Conservation (phyloP, 208 protist species). For the Herpetomonas tarakana region DNA sequence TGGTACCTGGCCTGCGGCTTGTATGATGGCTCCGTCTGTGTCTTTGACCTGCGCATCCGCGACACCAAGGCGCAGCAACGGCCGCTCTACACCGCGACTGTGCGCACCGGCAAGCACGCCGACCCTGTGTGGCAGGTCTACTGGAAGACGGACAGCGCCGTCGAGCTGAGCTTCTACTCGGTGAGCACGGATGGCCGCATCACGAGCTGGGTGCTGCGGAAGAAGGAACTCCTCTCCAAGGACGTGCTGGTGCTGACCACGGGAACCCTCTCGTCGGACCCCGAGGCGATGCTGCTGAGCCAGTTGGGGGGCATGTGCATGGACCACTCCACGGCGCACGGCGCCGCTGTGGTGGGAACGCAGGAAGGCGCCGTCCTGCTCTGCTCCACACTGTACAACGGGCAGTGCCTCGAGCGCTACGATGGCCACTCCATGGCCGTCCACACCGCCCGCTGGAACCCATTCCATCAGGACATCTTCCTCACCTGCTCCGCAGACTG, state of each 20-base stretch:
- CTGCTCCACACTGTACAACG: constrained; percentile 96
- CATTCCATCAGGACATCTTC: constrained; percentile 94
- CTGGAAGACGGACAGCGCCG: constrained; percentile 50
- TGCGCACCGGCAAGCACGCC: constrained; percentile 96
- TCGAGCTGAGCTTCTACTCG: constrained; percentile 92
- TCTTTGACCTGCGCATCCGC: constrained; percentile 91
- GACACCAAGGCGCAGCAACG: constrained; percentile 51
- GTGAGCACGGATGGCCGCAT: constrained; percentile 96
- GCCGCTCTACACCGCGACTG: constrained; percentile 90
- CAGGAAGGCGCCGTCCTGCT: constrained; percentile 95
- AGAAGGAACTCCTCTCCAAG: constrained; percentile 94
- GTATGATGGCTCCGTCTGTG: constrained; percentile 95
- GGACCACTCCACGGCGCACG: constrained; percentile 90
- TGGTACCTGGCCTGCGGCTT: constrained; percentile 94
- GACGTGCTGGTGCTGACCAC: constrained; percentile 90
- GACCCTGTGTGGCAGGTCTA: constrained; percentile 96
- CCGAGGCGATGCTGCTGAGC: constrained; percentile 81
- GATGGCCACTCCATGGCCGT: constrained; percentile 93
- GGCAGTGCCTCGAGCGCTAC: constrained; percentile 94
- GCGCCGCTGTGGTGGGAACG: constrained; percentile 95
- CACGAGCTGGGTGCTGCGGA: constrained; percentile 92
- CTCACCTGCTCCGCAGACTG: constrained; percentile 96
- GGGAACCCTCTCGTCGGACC: constrained; percentile 65
- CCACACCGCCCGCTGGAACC: constrained; percentile 96
- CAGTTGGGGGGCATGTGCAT: constrained; percentile 95